Conservation (phyloP, 192 early-diverging fungal species). For the Mortierella antarctica region DNA sequence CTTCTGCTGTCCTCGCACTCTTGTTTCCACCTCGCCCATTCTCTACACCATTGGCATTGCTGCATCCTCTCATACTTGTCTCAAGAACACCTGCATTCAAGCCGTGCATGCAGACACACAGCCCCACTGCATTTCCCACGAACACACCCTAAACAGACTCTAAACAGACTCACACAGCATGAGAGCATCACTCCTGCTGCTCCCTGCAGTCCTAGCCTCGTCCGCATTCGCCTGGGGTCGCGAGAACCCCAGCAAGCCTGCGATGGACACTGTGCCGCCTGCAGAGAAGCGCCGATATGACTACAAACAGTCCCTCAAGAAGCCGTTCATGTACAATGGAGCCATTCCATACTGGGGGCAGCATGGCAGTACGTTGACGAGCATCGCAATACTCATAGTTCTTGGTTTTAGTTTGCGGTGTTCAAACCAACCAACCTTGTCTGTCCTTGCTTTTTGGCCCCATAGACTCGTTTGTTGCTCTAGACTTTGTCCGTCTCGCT, state of each 20-base stretch:
- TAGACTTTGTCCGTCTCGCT: conserved; percentile 69
- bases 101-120: no score
- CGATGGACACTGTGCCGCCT: conserved; percentile 2
- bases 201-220: conserved; percentile 21
- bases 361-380: conserved; percentile 52
- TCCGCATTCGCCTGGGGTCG: conserved; percentile 39
- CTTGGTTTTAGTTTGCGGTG: not conserved
- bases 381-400: conserved; percentile 4
- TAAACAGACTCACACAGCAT: not conserved
- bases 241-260: not conserved
- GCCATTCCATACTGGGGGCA: conserved; percentile 65
- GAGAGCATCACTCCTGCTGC: conserved; percentile 12
- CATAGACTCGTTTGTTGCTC: conserved; percentile 53
- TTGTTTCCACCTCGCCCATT: not conserved
- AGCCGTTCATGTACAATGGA: conserved; percentile 63
- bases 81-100: no score
- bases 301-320: conserved; percentile 73
- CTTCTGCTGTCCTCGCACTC: not conserved
- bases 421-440: not conserved
- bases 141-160: not conserved
- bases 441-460: not conserved
- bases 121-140: not conserved
- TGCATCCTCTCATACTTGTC: no score
- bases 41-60: not conserved
- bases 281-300: conserved; percentile 57